Percentiles rank a stretch among this genome's conserved stretches.
Evolutionary conservation across 345 rosid species (phyloP).

Genomic region (Raphanus raphanistrum): DNA sequence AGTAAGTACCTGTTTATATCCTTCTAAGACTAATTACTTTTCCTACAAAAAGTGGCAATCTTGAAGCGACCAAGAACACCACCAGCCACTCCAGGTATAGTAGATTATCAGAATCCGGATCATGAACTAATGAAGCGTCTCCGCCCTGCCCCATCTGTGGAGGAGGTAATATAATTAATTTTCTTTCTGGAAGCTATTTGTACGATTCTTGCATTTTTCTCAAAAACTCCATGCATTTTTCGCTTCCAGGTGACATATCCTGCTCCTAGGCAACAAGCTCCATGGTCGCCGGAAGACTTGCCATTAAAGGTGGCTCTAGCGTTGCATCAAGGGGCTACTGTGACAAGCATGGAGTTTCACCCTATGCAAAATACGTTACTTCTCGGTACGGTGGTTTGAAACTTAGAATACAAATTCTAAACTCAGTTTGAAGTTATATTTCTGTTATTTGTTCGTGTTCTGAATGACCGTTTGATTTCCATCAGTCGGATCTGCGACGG

Average conservation of each 20-base stretch:
- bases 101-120: slow-evolving; percentile 81
- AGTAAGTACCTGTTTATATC: background rate
- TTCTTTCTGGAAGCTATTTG: slow-evolving; percentile 1
- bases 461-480: slow-evolving; percentile 34
- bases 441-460: slow-evolving; percentile 3
- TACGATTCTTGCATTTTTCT: slow-evolving; percentile 21
- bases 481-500: slow-evolving; percentile 77
- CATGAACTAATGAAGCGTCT: slow-evolving; percentile 81
- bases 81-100: slow-evolving; percentile 59
- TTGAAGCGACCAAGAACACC: slow-evolving; percentile 78
- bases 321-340: slow-evolving; percentile 71
- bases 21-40: slow-evolving; percentile 15
- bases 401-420: background rate
- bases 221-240: background rate
- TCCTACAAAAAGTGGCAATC: slow-evolving; percentile 45
- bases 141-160: slow-evolving; percentile 68
- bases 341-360: slow-evolving; percentile 91
- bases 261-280: slow-evolving; percentile 53
- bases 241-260: slow-evolving; percentile 67
- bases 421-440: background rate
- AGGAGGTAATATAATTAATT: slow-evolving; percentile 57
- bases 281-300: slow-evolving; percentile 74
- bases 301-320: slow-evolving; percentile 72
- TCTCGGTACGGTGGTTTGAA: slow-evolving; percentile 57
- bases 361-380: slow-evolving; percentile 67